phyloP scores from a whole-genome alignment of 2,329 filamentous ascomycete genomes.

The Fusarium compactum region DNA sequence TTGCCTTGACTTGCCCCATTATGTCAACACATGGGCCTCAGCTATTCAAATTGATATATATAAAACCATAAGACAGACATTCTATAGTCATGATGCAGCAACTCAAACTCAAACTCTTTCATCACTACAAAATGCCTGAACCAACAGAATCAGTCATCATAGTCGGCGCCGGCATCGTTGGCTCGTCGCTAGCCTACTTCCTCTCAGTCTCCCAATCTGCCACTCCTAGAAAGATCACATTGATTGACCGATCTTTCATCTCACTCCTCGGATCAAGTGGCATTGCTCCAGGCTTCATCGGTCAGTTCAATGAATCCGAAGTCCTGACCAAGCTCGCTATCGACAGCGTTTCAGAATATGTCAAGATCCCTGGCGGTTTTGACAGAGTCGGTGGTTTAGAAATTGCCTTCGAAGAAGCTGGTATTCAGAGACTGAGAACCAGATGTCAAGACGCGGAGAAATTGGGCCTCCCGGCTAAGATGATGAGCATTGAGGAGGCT shows the following conservation, averaged over 20 bases:
- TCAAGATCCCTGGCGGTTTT: slow-evolving; percentile 39
- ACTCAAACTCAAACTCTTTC: accelerated
- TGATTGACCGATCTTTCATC: slow-evolving; percentile 37
- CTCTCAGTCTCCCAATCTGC: slow-evolving; percentile 7
- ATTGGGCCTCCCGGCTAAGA: slow-evolving; percentile 19
- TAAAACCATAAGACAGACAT: background rate
- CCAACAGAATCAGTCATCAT: slow-evolving; percentile 34
- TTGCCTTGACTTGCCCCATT: background rate
- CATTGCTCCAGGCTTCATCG: slow-evolving; percentile 39
- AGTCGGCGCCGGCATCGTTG: slow-evolving; percentile 37
- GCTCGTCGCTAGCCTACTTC: slow-evolving; percentile 32
- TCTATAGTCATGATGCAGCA: accelerated
- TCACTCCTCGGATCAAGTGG: slow-evolving; percentile 38
- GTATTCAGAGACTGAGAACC: slow-evolving; percentile 12
- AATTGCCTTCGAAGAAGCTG: slow-evolving; percentile 29
- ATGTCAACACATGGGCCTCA: background rate
- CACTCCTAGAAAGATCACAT: slow-evolving; percentile 20
- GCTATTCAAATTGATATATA: background rate
- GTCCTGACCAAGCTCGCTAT: slow-evolving; percentile 41
- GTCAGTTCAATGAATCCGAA: slow-evolving; percentile 43
- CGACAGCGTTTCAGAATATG: slow-evolving; percentile 38
- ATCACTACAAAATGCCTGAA: slow-evolving; percentile 9
- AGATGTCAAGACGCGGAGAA: slow-evolving; percentile 18
- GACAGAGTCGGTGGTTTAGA: slow-evolving; percentile 39
- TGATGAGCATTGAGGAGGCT: slow-evolving; percentile 27